A percentile compares a stretch with the other conserved stretches of the same genome.
Conservation (phyloP, 169 alveolate species). For the Eimeria praecox region DNA sequence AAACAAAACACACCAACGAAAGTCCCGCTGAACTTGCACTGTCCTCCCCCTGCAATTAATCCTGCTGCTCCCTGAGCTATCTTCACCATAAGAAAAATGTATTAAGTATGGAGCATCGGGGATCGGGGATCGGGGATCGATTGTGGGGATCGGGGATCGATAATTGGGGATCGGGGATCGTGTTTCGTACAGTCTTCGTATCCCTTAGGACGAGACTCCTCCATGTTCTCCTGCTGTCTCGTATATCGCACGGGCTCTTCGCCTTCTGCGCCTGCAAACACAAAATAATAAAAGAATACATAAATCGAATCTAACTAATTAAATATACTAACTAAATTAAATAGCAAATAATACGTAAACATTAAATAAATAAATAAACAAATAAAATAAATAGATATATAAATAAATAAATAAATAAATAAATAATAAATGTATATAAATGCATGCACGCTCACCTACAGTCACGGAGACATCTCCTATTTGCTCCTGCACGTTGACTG, state of each 20-base stretch:
- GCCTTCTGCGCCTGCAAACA: conserved; percentile 19
- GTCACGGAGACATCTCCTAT: conserved; percentile 62
- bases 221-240: not conserved
- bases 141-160: too few species aligned
- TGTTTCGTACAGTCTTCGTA: conserved; percentile 17
- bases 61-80: conserved; percentile 78
- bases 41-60: conserved; percentile 72
- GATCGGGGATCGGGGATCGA: not conserved
- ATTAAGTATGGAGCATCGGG: not conserved
- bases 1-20: not conserved
- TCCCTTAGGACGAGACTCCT: conserved; percentile 28
- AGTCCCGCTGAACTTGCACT: conserved; percentile 34
- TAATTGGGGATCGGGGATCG: too few species aligned
- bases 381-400: too few species aligned
- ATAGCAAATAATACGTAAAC: not conserved
- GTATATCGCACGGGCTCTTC: conserved; percentile 8
- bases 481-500: conserved; percentile 54
- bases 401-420: too few species aligned
- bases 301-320: too few species aligned
- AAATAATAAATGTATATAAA: too few species aligned
- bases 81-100: not conserved
- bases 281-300: too few species aligned
- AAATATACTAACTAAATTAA: too few species aligned
- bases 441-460: conserved; percentile 44
- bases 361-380: not conserved